phyloP scores from a whole-genome alignment of 352 stramenopile genomes.

The Pseudoperonospora humuli region DNA sequence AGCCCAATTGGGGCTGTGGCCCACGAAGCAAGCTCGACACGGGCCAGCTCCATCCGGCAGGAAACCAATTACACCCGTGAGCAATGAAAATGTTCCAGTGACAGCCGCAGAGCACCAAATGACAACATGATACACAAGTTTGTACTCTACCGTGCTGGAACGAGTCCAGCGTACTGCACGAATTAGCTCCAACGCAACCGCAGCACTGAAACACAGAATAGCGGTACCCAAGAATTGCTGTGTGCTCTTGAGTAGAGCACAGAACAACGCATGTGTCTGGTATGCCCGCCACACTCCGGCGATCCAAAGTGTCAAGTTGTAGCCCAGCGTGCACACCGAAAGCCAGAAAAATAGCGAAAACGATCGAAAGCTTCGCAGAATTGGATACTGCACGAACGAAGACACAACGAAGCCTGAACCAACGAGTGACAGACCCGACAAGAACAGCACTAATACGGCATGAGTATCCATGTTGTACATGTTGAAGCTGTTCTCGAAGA shows the following conservation, averaged over 20 bases:
- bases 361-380: constrained; percentile 38
- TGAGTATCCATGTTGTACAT: constrained; percentile 71
- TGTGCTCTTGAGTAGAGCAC: constrained; percentile 37
- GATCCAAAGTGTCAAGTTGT: constrained; percentile 57
- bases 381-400: constrained; percentile 60
- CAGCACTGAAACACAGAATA: constrained; percentile 48
- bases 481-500: constrained; percentile 60
- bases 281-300: constrained; percentile 34
- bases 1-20: constrained; percentile 47
- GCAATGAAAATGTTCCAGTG: constrained; percentile 38
- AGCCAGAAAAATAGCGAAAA: constrained; percentile 65
- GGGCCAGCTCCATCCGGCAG: constrained; percentile 52
- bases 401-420: constrained; percentile 55
- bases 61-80: constrained; percentile 60
- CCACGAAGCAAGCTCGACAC: constrained; percentile 42
- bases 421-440: constrained; percentile 61
- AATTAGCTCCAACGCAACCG: constrained; percentile 56
- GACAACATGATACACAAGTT: constrained; percentile 43
- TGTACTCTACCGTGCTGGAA: constrained; percentile 49
- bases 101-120: constrained; percentile 41
- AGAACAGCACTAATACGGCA: constrained; percentile 62
- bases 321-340: constrained; percentile 45
- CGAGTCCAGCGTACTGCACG: constrained; percentile 45
- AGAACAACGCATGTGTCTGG: constrained; percentile 38
- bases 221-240: constrained; percentile 65